These are phyloP conservation scores for Xanthoconium separans DNA, from an alignment of 1,284 basidiomycete species.

Conservation along the genomic window DNA sequence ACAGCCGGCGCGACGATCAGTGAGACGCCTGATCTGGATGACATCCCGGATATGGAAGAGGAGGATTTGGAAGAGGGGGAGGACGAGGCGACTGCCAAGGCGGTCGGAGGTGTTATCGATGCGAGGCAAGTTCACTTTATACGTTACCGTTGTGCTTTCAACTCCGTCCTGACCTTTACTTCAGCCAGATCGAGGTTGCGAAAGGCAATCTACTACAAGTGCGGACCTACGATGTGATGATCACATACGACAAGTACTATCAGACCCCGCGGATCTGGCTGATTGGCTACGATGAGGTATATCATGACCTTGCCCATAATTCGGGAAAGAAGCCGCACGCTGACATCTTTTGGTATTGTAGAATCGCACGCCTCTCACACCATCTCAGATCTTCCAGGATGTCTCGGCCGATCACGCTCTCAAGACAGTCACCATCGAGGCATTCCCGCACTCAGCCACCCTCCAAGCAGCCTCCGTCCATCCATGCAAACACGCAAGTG, in stretches of 20 bases:
- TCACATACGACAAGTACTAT: conserved; percentile 99
- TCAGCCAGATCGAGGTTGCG: conserved; percentile 58
- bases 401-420: conserved; percentile 96
- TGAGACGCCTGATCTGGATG: conserved; percentile 81
- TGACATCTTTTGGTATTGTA: conserved; percentile 30
- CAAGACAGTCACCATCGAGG: conserved; percentile 99
- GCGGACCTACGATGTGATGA: conserved; percentile 99
- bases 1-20: conserved; percentile 42
- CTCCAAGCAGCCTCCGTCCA: conserved; percentile 91
- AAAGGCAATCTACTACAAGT: conserved; percentile 90
- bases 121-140: conserved; percentile 37
- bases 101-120: conserved; percentile 37
- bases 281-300: conserved; percentile 91
- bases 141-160: not conserved
- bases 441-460: conserved; percentile 89
- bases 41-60: conserved; percentile 93
- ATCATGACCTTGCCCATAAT: conserved; percentile 12
- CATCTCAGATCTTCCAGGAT: conserved; percentile 95
- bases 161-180: conserved; percentile 1
- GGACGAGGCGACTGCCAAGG: conserved; percentile 77
- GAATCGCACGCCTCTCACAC: conserved; percentile 85
- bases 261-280: conserved; percentile 96
- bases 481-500: conserved; percentile 97
- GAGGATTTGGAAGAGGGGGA: conserved; percentile 76
- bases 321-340: conserved; percentile 4